These are phyloP conservation scores for Pseudogymnoascus sp. DNA, from an alignment of 2,329 filamentous ascomycete species.

Conservation along the genomic window DNA sequence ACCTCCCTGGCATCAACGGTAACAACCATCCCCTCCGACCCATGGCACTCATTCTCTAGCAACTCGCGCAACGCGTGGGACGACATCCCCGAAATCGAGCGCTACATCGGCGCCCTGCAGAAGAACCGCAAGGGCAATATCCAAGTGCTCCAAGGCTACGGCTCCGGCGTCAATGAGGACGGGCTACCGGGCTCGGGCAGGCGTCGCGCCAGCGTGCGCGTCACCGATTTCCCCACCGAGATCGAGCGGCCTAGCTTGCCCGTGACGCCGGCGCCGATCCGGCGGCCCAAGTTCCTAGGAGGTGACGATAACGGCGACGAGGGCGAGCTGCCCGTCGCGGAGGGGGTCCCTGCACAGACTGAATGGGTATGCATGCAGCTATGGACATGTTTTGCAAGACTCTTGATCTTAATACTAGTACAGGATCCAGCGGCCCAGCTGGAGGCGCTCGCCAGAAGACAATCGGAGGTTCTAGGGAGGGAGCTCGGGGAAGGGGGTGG, in stretches of 20 bases:
- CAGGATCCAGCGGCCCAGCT: constrained; percentile 66
- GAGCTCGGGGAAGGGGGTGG: constrained; percentile 39
- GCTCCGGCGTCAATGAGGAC: constrained; percentile 25
- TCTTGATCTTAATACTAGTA: constrained; percentile 37
- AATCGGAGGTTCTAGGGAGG: constrained; percentile 54
- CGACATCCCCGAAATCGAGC: constrained; percentile 76
- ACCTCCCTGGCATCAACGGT: constrained; percentile 45
- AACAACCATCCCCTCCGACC: constrained; percentile 43
- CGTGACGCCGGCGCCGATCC: constrained; percentile 79
- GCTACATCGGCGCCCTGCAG: constrained; percentile 73
- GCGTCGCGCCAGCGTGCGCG: constrained; percentile 47
- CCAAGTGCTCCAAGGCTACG: constrained; percentile 29
- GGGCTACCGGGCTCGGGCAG: constrained; percentile 21
- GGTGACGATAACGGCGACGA: constrained; percentile 42
- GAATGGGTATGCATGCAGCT: constrained; percentile 82
- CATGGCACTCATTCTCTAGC: constrained; percentile 59
- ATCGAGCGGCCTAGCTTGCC: constrained; percentile 79
- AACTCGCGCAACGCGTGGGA: constrained; percentile 85
- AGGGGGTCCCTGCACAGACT: constrained; percentile 77
- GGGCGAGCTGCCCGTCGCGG: constrained; percentile 62
- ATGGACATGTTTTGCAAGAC: constrained; percentile 37
- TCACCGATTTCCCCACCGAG: constrained; percentile 84
- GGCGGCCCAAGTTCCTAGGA: constrained; percentile 55
- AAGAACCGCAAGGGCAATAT: constrained; percentile 46
- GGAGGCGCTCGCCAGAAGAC: constrained; percentile 60